These are phyloP conservation scores for Vitis hybrid DNA, from an alignment of 177 flowering plant genomes.

Conservation along the genomic window DNA sequence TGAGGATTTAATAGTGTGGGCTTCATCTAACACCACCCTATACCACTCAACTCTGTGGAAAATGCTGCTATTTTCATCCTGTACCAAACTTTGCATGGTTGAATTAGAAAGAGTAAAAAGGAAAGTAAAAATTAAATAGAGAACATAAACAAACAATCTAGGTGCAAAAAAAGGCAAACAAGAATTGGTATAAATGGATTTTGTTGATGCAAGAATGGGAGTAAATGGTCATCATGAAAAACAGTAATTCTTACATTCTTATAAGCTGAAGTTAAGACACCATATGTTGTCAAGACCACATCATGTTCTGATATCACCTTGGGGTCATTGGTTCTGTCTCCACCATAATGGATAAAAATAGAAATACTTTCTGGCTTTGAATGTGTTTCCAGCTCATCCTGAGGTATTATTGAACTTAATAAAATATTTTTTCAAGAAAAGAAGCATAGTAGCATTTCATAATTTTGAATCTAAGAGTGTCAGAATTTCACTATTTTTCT, in stretches of 20 bases:
- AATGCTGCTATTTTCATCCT: slow-evolving; percentile 54
- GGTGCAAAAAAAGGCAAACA: background rate
- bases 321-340: slow-evolving; percentile 50
- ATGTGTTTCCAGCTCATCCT: slow-evolving; percentile 83
- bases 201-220: background rate
- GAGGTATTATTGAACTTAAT: slow-evolving; percentile 5
- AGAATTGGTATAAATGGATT: background rate
- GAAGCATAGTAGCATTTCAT: background rate
- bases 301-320: slow-evolving; percentile 48
- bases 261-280: slow-evolving; percentile 54
- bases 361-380: slow-evolving; percentile 52
- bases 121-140: background rate
- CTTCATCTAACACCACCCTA: slow-evolving; percentile 81
- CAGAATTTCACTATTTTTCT: background rate
- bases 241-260: slow-evolving; percentile 44
- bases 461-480: background rate
- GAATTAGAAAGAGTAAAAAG: background rate
- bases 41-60: slow-evolving; percentile 66
- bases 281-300: slow-evolving; percentile 85
- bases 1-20: slow-evolving; percentile 70
- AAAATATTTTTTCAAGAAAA: slow-evolving; percentile 3
- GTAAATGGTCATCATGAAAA: background rate
- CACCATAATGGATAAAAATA: slow-evolving; percentile 67
- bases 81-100: slow-evolving; percentile 13
- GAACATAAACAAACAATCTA: background rate